A percentile compares a stretch with the other conserved stretches of the same genome.
Conservation (phyloP, 2,329 filamentous ascomycete species). For the Trichoderma hamatum region DNA sequence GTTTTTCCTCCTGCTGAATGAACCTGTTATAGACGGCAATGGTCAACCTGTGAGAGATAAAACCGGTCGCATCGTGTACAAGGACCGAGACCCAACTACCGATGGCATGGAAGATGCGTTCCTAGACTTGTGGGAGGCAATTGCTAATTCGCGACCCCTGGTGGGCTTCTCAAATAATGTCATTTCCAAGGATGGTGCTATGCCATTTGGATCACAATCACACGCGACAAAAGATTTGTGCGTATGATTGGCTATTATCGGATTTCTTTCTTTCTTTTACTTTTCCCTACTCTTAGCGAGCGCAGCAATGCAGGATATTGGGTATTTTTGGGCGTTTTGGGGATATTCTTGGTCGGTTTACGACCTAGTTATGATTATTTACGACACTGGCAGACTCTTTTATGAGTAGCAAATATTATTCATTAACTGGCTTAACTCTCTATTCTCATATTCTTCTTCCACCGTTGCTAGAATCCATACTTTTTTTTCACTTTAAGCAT, state of each 20-base stretch:
- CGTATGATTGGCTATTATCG: not conserved
- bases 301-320: not conserved
- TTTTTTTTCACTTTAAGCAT: not conserved
- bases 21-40: conserved; percentile 27
- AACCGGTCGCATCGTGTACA: conserved; percentile 24
- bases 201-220: conserved; percentile 29
- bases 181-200: conserved; percentile 22
- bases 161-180: conserved; percentile 26
- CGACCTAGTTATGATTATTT: not conserved
- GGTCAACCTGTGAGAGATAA: conserved; percentile 15
- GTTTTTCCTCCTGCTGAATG: conserved; percentile 32
- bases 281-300: not conserved
- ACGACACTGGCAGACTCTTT: not conserved
- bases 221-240: conserved; percentile 13
- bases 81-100: conserved; percentile 23
- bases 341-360: not conserved
- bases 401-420: not conserved
- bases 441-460: not conserved
- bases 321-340: not conserved
- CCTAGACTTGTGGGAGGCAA: conserved; percentile 33
- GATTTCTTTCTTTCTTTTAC: not conserved
- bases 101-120: conserved; percentile 34
- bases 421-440: not conserved
- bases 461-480: too few relatives aligned
- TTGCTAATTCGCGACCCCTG: conserved; percentile 32